A percentile compares a stretch with the other conserved stretches of the same genome.
These are phyloP conservation scores for Omphalotus guepiniiformis DNA, from an alignment of 768 basidiomycete genomes.

Conservation along the genomic window DNA sequence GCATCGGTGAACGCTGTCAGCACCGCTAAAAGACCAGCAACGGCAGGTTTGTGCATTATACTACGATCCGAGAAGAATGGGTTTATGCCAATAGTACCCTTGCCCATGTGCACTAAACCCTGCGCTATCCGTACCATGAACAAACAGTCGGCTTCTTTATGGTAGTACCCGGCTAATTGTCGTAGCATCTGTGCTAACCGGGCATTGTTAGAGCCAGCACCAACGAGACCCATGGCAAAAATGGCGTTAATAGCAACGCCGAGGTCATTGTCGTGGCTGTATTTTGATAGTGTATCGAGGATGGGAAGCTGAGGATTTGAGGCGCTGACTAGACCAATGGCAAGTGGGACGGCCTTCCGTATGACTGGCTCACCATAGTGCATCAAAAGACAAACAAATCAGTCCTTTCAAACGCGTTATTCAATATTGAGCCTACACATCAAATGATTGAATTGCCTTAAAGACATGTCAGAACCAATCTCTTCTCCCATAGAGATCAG, in stretches of 20 bases:
- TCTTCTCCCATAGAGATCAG: slow-evolving; percentile 98
- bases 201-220: slow-evolving; percentile 98
- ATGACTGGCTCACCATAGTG: slow-evolving; percentile 94
- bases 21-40: slow-evolving; percentile 86
- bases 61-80: slow-evolving; percentile 94
- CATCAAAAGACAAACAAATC: slow-evolving; percentile 60
- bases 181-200: slow-evolving; percentile 96
- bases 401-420: slow-evolving; percentile 10
- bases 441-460: slow-evolving; percentile 95
- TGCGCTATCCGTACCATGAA: slow-evolving; percentile 96
- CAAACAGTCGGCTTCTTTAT: slow-evolving; percentile 94
- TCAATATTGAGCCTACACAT: slow-evolving; percentile 40
- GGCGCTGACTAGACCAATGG: slow-evolving; percentile 89
- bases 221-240: slow-evolving; percentile 97
- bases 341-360: slow-evolving; percentile 89
- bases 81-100: slow-evolving; percentile 95
- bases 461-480: slow-evolving; percentile 95
- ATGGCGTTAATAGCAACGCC: slow-evolving; percentile 94
- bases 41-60: slow-evolving; percentile 84
- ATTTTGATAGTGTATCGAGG: slow-evolving; percentile 96
- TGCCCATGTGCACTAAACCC: slow-evolving; percentile 99
- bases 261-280: slow-evolving; percentile 99
- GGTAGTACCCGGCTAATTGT: slow-evolving; percentile 95
- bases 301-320: slow-evolving; percentile 95
- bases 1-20: slow-evolving; percentile 92